Base-by-base conservation (phyloP, 495 filamentous ascomycete species). In the Lophiotrema nucula region DNA sequence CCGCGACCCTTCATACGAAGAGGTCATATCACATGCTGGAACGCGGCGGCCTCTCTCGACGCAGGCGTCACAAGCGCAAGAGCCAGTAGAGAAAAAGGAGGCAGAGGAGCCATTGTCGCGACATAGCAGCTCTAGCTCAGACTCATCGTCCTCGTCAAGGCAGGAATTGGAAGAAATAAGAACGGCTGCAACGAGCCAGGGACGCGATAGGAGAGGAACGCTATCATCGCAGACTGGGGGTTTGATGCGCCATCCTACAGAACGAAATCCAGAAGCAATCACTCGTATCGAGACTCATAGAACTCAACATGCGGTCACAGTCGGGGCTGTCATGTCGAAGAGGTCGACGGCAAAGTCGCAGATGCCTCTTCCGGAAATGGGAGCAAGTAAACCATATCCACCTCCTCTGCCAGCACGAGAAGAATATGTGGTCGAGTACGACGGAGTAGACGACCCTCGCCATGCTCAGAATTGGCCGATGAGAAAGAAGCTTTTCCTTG, bases 401-500 rank as follows among this genome's bases (percentile, higher is more conserved):
- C 70, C 69, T 2, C 52, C 18, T 22, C 23, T 47, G 1, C 76
- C 76, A 15, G 71, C 64, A 10, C 37, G 50, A 15, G 69, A 71
- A 53, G 64, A 74, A 25, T 82, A 81, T 47, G 72, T 80, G 22
- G 79, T 83, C 16, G 77, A 81, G 43, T 83, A 81, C 49, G 73
- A 79, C 18, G 80, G 79, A 0, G 47, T 57, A 0, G 65, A 77
- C 35, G 80, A 83, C 60, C 79, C 79, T 0, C 28, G 67, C 6
- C 74, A 84, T 61, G 78, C 80, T 3, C 74, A 79, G 57, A 84
- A 83, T 65, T 83, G 79, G 78, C 59, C 67, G 2, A 54, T 66
- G 49, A 51, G 58, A 10, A 73, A 71, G 46, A 82, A 82, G 70
- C 25, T 70, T 11, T 35, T 41, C 19, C 48, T 70, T 23, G 59